Evolutionary conservation across 1,284 basidiomycete genomes (phyloP).

Genomic region (Austroboletus novae-zelandiae): DNA sequence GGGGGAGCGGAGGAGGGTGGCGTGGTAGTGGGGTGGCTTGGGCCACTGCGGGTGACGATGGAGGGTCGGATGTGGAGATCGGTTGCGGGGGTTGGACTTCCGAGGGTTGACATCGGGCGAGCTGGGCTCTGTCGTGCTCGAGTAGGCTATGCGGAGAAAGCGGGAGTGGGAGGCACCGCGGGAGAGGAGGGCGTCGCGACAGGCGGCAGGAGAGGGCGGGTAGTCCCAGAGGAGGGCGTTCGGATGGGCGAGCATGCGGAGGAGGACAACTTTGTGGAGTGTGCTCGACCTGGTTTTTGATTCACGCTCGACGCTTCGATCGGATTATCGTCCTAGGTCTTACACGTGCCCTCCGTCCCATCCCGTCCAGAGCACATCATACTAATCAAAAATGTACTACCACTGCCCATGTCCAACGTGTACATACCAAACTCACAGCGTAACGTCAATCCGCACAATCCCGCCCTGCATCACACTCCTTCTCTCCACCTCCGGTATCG

Average conservation of each 20-base stretch:
- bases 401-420: neutral
- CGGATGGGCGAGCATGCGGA: no score
- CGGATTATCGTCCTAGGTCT: conserved; percentile 26
- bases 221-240: conserved; percentile 22
- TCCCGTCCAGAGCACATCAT: neutral
- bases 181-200: conserved; percentile 22
- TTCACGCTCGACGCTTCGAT: conserved; percentile 14
- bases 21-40: conserved; percentile 34
- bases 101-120: no score
- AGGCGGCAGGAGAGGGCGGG: conserved; percentile 15
- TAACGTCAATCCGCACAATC: conserved; percentile 30
- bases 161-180: conserved; percentile 29
- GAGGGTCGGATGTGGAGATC: conserved; percentile 7
- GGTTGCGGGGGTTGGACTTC: neutral
- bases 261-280: no score
- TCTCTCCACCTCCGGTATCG: conserved; percentile 24
- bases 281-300: no score
- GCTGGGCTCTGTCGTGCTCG: conserved; percentile 6
- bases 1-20: conserved; percentile 29
- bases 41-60: conserved; percentile 18
- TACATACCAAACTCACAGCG: conserved; percentile 24
- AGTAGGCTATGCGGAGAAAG: conserved; percentile 27
- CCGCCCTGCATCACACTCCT: conserved; percentile 19
- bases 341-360: conserved; percentile 16
- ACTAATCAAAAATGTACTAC: no score